A percentile compares a stretch with the other conserved stretches of the same genome.
Conservation (phyloP, 2,329 filamentous ascomycete species). For the Aspergillus sp. region DNA sequence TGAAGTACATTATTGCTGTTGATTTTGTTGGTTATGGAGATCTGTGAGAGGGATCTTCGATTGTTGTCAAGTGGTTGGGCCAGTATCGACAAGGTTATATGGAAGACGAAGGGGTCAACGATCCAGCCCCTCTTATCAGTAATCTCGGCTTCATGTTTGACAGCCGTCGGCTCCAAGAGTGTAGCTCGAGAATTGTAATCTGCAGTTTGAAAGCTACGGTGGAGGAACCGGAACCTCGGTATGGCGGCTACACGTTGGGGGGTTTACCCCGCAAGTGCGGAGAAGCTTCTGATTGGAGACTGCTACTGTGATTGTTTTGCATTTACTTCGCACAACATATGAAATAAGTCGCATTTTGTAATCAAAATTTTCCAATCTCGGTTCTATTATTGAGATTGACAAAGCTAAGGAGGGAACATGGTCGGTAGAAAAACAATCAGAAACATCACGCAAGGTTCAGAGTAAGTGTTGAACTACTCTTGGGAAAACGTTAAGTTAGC, state of each 20-base stretch:
- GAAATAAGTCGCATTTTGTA: not conserved
- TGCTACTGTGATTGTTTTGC: not conserved
- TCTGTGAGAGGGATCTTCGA: not conserved
- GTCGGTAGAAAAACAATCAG: not conserved
- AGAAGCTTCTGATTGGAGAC: not conserved
- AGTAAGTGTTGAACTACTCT: constrained; percentile 5
- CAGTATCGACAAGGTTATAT: not conserved
- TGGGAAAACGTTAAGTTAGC: not conserved
- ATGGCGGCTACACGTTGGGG: constrained; percentile 1
- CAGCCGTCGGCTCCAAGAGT: not conserved
- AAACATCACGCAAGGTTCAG: not conserved
- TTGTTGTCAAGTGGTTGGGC: not conserved
- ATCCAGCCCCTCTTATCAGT: not conserved
- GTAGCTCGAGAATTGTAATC: not conserved
- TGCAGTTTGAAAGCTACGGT: not conserved
- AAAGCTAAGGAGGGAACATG: not conserved
- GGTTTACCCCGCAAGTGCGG: constrained; percentile 7
- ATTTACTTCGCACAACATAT: not conserved
- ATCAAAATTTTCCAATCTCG: not conserved
- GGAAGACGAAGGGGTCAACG: not conserved
- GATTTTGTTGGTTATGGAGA: not conserved
- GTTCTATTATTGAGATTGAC: not conserved
- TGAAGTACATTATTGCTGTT: constrained; percentile 6
- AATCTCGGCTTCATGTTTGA: not conserved
- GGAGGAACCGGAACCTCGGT: constrained; percentile 7